Conservation (phyloP, 164 flowering plant genomes). For the Saururus chinensis region DNA sequence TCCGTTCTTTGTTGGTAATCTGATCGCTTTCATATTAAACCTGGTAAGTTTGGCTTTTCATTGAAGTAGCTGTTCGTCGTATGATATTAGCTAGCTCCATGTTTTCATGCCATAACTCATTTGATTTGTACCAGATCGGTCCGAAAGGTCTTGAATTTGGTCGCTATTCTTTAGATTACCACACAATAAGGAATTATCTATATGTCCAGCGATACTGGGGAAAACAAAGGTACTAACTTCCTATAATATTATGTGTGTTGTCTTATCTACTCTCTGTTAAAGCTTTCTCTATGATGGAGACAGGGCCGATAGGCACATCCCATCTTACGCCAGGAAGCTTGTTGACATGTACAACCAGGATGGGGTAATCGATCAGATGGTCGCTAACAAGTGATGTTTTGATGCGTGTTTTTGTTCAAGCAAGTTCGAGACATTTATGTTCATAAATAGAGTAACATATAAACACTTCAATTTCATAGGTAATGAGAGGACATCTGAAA, state of each 20-base stretch:
- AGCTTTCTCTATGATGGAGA: constrained; percentile 3
- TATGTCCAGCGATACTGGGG: constrained; percentile 82
- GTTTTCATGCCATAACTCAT: constrained; percentile 1
- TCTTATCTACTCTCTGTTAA: neutral
- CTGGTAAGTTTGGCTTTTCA: constrained; percentile 36
- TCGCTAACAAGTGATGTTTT: constrained; percentile 28
- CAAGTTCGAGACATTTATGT: neutral
- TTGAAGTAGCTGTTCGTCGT: neutral
- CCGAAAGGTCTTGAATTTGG: constrained; percentile 98
- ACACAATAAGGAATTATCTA: constrained; percentile 83
- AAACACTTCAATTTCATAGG: too few relatives aligned
- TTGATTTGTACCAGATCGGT: constrained; percentile 53
- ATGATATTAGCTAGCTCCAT: neutral
- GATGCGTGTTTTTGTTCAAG: neutral
- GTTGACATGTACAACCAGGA: constrained; percentile 79
- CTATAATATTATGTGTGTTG: neutral
- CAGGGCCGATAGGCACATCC: constrained; percentile 85
- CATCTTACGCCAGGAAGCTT: constrained; percentile 80
- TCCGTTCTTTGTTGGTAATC: constrained; percentile 75
- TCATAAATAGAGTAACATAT: too few relatives aligned
- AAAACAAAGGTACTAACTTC: constrained; percentile 49
- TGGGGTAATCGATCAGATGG: constrained; percentile 79
- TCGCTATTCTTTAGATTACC: constrained; percentile 91
- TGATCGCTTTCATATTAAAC: constrained; percentile 75
- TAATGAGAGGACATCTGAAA: too few relatives aligned